A percentile compares a stretch with the other conserved stretches of the same genome.
Conservation (phyloP, 768 basidiomycete genomes). For the Hericium rajendrae region DNA sequence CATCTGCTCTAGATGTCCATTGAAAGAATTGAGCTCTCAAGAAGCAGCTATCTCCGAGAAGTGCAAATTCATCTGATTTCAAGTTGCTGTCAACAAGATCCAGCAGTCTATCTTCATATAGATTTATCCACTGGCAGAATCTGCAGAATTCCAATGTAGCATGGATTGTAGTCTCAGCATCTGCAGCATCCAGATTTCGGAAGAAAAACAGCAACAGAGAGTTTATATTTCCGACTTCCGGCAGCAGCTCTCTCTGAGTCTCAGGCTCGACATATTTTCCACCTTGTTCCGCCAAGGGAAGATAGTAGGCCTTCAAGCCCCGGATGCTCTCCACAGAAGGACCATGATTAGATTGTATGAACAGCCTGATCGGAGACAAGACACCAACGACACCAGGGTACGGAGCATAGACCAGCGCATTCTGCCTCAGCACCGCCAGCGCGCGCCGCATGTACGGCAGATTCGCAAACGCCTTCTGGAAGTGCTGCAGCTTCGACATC, state of each 20-base stretch:
- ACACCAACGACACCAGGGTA: neutral
- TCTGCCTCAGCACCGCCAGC: neutral
- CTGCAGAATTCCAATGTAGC: neutral
- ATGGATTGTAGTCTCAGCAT: neutral
- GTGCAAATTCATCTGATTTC: neutral
- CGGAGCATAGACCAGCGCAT: neutral
- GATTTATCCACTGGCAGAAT: neutral
- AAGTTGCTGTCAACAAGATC: neutral
- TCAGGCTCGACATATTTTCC: neutral
- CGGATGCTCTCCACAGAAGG: neutral
- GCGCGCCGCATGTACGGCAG: neutral
- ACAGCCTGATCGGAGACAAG: neutral
- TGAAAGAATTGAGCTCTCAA: neutral
- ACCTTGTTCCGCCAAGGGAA: neutral
- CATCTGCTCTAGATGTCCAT: neutral
- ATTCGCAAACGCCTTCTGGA: neutral
- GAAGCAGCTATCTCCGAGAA: neutral
- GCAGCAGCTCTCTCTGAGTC: neutral
- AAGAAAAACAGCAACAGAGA: neutral
- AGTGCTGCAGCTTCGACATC: neutral
- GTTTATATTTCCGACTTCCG: neutral
- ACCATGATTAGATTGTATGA: neutral
- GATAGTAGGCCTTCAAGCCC: neutral
- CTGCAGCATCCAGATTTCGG: neutral
- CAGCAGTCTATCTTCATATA: neutral